Conservation (phyloP, 805 yeast genomes). For the Tetrapisispora namnaoensis region DNA sequence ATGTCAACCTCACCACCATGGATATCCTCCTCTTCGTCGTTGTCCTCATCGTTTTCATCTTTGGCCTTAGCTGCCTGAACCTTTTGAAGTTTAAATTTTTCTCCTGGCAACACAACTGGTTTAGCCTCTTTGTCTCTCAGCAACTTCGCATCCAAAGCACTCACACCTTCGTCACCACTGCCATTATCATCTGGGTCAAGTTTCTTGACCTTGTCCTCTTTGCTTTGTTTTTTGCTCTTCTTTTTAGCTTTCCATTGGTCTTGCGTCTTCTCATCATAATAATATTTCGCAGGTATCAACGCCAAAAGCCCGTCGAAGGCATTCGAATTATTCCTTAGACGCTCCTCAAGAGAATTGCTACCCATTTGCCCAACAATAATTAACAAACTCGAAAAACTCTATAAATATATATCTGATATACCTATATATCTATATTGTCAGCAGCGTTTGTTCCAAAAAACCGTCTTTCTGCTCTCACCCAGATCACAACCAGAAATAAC, state of each 20-base stretch:
- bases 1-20: constrained; percentile 17
- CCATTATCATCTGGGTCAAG: constrained; percentile 54
- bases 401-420: too few relatives aligned
- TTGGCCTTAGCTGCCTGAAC: background rate
- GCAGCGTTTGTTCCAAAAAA: too few relatives aligned
- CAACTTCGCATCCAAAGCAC: constrained; percentile 53
- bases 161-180: constrained; percentile 34
- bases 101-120: constrained; percentile 33
- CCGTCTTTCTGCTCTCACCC: too few relatives aligned
- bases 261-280: constrained; percentile 82
- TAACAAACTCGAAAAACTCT: too few relatives aligned
- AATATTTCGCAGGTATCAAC: constrained; percentile 86
- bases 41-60: constrained; percentile 15
- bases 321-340: constrained; percentile 64
- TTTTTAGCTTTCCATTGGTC: constrained; percentile 88
- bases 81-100: constrained; percentile 15
- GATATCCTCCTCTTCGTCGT: constrained; percentile 16
- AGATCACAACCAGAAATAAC: too few relatives aligned
- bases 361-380: background rate
- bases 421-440: too few relatives aligned
- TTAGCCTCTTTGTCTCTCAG: constrained; percentile 45
- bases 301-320: constrained; percentile 87
- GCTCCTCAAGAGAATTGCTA: constrained; percentile 52
- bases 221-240: constrained; percentile 54
- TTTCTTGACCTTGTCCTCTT: constrained; percentile 54